Evolutionary conservation across 2,329 filamentous ascomycete species (phyloP).

Genomic region (Fusarium incarnatum): DNA sequence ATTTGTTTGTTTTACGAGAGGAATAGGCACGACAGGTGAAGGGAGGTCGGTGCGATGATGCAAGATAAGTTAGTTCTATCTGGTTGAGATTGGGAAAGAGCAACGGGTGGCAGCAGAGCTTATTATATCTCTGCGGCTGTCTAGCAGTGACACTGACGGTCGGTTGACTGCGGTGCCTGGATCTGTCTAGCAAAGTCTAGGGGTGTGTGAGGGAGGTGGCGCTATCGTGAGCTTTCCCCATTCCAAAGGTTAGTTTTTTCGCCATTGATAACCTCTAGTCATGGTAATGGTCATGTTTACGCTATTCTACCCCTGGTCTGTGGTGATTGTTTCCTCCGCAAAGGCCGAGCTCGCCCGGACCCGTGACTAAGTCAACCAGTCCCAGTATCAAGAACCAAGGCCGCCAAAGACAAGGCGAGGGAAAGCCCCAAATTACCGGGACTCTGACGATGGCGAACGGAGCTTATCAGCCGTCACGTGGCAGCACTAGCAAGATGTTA

Average conservation of each 20-base stretch:
- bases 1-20: slow-evolving; percentile 29
- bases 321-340: slow-evolving; percentile 25
- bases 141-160: slow-evolving; percentile 17
- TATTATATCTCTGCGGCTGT: slow-evolving; percentile 25
- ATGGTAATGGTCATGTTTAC: slow-evolving; percentile 17
- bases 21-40: not conserved
- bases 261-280: slow-evolving; percentile 30
- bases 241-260: slow-evolving; percentile 20
- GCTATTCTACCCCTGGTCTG: not conserved
- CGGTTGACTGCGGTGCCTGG: slow-evolving; percentile 30
- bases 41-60: slow-evolving; percentile 20
- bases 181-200: slow-evolving; percentile 16
- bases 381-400: not conserved
- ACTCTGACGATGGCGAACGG: slow-evolving; percentile 22
- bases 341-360: slow-evolving; percentile 36
- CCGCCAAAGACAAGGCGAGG: slow-evolving; percentile 1
- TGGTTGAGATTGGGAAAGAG: slow-evolving; percentile 12
- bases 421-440: slow-evolving; percentile 22
- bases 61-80: slow-evolving; percentile 38
- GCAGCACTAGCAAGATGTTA: slow-evolving; percentile 7
- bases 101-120: slow-evolving; percentile 35
- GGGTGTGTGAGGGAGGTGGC: slow-evolving; percentile 37
- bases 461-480: slow-evolving; percentile 48
- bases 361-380: slow-evolving; percentile 20
- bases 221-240: slow-evolving; percentile 41